Percentiles rank a stretch among this genome's conserved stretches.
Evolutionary conservation across 306 rosid species (phyloP).

Genomic region (Pterocarpus macrocarpus): DNA sequence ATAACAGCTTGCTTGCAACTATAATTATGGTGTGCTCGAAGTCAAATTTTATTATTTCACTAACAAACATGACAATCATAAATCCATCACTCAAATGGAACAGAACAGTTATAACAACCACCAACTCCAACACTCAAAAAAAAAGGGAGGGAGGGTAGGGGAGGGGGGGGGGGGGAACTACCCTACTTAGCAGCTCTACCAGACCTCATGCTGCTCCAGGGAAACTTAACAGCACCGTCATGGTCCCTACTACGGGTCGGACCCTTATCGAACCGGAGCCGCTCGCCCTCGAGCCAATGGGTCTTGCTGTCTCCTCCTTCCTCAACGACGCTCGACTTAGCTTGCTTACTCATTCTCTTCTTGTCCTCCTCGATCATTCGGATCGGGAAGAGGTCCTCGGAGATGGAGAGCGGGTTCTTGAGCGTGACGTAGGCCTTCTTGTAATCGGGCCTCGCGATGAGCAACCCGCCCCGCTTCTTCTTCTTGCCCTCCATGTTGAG

Average conservation of each 20-base stretch:
- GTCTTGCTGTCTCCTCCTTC: constrained; percentile 53
- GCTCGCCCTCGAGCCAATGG: constrained; percentile 79
- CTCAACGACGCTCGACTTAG: constrained; percentile 62
- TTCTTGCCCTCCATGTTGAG: constrained; percentile 93
- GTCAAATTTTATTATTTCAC: too few relatives aligned
- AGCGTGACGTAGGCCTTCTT: constrained; percentile 91
- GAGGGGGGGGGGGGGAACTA: too few relatives aligned
- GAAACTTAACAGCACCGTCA: constrained; percentile 66
- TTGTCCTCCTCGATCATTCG: constrained; percentile 64
- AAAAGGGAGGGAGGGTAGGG: too few relatives aligned
- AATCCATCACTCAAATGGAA: too few relatives aligned
- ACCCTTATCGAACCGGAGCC: constrained; percentile 4
- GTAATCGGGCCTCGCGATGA: constrained; percentile 77
- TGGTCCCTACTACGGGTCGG: constrained; percentile 7
- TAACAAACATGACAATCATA: too few relatives aligned
- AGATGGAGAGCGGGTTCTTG: constrained; percentile 67
- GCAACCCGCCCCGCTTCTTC: constrained; percentile 75
- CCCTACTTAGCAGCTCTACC: constrained; percentile 57
- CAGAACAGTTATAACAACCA: too few relatives aligned
- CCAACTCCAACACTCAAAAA: too few relatives aligned
- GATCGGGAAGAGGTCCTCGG: constrained; percentile 70
- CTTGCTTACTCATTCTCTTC: constrained; percentile 59
- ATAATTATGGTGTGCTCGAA: too few relatives aligned
- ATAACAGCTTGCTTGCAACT: too few relatives aligned
- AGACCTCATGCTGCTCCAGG: constrained; percentile 82